A percentile compares a stretch with the other conserved stretches of the same genome.
phyloP scores from a whole-genome alignment of 257 asterid species.

The Gentiana macrophylla region DNA sequence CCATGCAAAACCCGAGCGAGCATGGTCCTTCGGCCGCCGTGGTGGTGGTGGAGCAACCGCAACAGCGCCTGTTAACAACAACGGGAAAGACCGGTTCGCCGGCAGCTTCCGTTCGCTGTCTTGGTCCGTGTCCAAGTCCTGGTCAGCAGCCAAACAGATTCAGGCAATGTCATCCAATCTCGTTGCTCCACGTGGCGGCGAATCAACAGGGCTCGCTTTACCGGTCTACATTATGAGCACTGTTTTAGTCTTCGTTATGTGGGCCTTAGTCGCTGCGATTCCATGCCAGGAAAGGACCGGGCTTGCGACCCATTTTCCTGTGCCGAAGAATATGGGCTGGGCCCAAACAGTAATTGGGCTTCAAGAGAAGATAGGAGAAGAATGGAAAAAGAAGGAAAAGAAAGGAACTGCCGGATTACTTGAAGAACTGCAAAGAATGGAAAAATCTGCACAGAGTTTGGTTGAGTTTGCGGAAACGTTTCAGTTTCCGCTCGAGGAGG shows the following conservation, averaged over 20 bases:
- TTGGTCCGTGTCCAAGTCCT: slow-evolving; percentile 66
- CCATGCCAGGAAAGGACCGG: slow-evolving; percentile 86
- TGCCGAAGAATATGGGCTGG: slow-evolving; percentile 56
- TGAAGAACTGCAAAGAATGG: slow-evolving; percentile 76
- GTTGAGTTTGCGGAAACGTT: slow-evolving; percentile 52
- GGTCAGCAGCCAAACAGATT: slow-evolving; percentile 83
- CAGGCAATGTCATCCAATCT: slow-evolving; percentile 59
- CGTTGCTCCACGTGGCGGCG: slow-evolving; percentile 66
- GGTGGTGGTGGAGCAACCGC: slow-evolving; percentile 3
- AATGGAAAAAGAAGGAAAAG: slow-evolving; percentile 89
- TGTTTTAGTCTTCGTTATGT: slow-evolving; percentile 58
- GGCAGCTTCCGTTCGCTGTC: slow-evolving; percentile 54
- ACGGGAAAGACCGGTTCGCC: slow-evolving; percentile 22
- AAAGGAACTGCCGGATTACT: slow-evolving; percentile 55
- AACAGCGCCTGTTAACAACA: background rate
- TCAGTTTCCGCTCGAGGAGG: slow-evolving; percentile 68
- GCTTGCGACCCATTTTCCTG: slow-evolving; percentile 35
- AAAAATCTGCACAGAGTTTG: slow-evolving; percentile 42
- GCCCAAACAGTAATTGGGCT: slow-evolving; percentile 46
- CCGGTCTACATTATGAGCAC: slow-evolving; percentile 58
- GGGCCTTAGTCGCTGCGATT: slow-evolving; percentile 79
- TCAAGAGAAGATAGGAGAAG: slow-evolving; percentile 79
- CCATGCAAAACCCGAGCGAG: slow-evolving; percentile 52
- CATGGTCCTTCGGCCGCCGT: slow-evolving; percentile 71
- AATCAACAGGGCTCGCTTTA: slow-evolving; percentile 41